Conservation (phyloP, 352 stramenopile genomes). For the Globisporangium nagaii region DNA sequence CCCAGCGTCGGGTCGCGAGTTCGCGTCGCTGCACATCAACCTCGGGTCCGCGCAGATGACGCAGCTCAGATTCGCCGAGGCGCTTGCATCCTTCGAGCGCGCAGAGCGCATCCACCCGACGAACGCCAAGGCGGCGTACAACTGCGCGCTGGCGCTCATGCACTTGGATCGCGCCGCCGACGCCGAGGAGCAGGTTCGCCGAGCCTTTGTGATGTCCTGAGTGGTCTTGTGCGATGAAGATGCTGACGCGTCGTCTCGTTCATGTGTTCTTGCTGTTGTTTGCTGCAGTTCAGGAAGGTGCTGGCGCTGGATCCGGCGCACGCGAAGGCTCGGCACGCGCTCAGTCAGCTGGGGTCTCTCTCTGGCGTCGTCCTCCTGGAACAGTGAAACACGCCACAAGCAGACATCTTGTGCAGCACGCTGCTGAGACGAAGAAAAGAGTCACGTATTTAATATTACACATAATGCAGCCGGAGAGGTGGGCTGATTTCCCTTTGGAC, state of each 20-base stretch:
- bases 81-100: slow-evolving; percentile 29
- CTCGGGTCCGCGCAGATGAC: slow-evolving; percentile 48
- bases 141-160: slow-evolving; percentile 43
- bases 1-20: slow-evolving; percentile 23
- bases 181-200: slow-evolving; percentile 27
- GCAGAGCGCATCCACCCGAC: slow-evolving; percentile 45
- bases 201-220: background rate
- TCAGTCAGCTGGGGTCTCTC: slow-evolving; percentile 16
- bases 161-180: slow-evolving; percentile 20
- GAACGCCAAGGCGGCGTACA: slow-evolving; percentile 59
- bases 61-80: slow-evolving; percentile 27
- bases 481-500: background rate
- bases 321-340: slow-evolving; percentile 25
- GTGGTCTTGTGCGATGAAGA: background rate
- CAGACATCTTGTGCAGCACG: background rate
- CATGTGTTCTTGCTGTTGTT: background rate
- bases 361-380: background rate
- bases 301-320: slow-evolving; percentile 31
- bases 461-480: slow-evolving; percentile 3
- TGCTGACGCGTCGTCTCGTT: background rate
- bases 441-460: slow-evolving; percentile 11
- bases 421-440: no score
- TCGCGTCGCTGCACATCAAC: slow-evolving; percentile 66
- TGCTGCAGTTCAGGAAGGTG: slow-evolving; percentile 23
- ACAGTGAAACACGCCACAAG: background rate